Evolutionary conservation across 2,329 filamentous ascomycete genomes (phyloP), one percentile per base, ranked within the genome.

Genomic region (Orbilia oligospora): DNA sequence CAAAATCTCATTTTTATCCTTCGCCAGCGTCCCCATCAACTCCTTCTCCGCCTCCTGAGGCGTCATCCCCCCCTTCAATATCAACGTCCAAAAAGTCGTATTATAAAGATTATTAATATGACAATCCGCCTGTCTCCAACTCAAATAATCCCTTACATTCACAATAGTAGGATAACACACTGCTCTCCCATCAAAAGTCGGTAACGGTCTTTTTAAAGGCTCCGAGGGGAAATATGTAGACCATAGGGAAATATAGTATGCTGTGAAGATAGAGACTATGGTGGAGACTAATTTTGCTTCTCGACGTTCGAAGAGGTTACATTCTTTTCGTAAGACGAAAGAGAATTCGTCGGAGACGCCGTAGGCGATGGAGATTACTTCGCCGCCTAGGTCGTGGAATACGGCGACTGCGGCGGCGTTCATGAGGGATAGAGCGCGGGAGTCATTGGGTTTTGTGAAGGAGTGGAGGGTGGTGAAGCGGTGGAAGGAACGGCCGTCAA

Each of bases 61-160:
- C 66, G 89, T 90, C 86, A 96, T 88, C 0, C 91, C 92, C 1
- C 93, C 94, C 58, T 90, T 86, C 80, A 93, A 90, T 22, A 98
- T 91, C 82, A 99, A 87, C 0, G 91, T 87, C 96, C 96, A 99
- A 84, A 98, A 98, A 0, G 93, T 93, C 0, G 96, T 99, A 84
- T 99, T 99, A 85, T 97, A 99, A 3, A 99, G 88, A 83, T 99
- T 99, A 84, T 99, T 99, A 82, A 99, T 97, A 84, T 99, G 96
- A 81, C 93, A 93, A 95, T 76, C 10, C 58, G 41, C 12, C 85
- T 99, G 96, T 81, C 96, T 89, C 96, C 96, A 99, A 83, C 92
- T 94, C 88, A 99, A 90, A 84, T 99, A 99, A 85, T 99, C 96
- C 27, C 94, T 88, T 81, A 99, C 85, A 84, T 97, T 97, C 82